Percentiles rank a stretch among this genome's conserved stretches.
These are phyloP conservation scores for Yarrowia sp. DNA, from an alignment of 805 yeast genomes.

Conservation along the genomic window DNA sequence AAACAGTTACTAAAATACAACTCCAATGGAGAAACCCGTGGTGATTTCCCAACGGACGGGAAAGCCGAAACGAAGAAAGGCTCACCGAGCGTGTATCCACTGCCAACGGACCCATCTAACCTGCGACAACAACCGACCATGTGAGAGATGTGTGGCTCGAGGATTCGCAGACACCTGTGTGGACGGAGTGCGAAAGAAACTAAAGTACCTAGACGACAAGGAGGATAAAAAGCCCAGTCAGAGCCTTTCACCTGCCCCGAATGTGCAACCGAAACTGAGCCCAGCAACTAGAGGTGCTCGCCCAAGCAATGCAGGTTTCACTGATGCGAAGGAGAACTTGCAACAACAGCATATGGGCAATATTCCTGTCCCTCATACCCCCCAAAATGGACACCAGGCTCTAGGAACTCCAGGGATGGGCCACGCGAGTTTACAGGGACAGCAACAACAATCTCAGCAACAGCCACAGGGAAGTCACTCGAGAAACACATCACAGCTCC, in stretches of 20 bases:
- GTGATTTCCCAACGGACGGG: conserved; percentile 38
- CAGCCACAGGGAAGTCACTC: neutral
- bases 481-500: neutral
- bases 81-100: conserved; percentile 82
- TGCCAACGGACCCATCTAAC: conserved; percentile 91
- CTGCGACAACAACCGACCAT: conserved; percentile 80
- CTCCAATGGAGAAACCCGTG: conserved; percentile 15
- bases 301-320: neutral
- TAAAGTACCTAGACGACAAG: conserved; percentile 66
- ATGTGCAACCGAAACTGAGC: neutral
- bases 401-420: neutral
- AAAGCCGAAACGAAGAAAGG: conserved; percentile 55
- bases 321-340: neutral
- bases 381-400: neutral
- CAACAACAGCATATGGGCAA: neutral
- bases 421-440: neutral
- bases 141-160: conserved; percentile 69
- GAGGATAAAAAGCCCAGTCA: conserved; percentile 7
- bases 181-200: conserved; percentile 85
- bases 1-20: neutral
- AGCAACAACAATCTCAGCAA: neutral
- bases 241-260: neutral
- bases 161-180: conserved; percentile 68
- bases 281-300: neutral
- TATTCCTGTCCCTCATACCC: neutral